Evolutionary conservation across 352 stramenopile genomes (phyloP), one percentile per base, ranked within the genome.

Genomic region (Phytophthora melonis): DNA sequence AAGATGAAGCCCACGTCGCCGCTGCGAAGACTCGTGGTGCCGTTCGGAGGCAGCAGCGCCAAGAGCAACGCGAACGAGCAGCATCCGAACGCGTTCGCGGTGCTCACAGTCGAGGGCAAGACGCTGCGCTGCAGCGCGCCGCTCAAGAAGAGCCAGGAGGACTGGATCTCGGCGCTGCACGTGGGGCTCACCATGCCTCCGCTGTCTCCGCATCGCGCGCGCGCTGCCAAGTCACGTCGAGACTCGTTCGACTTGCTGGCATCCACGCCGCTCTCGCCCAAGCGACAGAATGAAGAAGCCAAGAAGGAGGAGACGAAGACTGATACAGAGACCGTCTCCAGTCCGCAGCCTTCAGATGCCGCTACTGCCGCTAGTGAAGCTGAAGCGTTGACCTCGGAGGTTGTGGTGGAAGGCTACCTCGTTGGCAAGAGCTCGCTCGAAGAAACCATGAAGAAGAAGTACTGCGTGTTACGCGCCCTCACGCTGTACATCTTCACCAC

Each of bases 131-230:
- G 86, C 54, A 89, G 84, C 25, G 88, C 85, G 8, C 86, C 87
- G 19, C 84, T 86, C 43, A 77, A 80, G 39, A 87, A 93, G 54
- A 90, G 79, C 54, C 84, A 83, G 5, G 77, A 86, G n/a, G 84
- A 84, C 34, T 94, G 88, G 88, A 88, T 88, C 2, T 81, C 83
- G 0, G 88, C 86, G 6, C 74, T 95, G 0, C 86, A 94, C 54
- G 90, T 93, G 5, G 85, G 84, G 1, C 70, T 91, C 3, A 92
- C 88, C 1, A 95, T 95, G 88, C 87, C 84, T 18, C 84, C 88
- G 23, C 58, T 95, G 58, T 92, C 87, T 25, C 88, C 88, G 32
- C 85, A 95, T 69, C 87, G 87, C 25, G 88, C 88, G 0, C 72
- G 80, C 34, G 83, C 86, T 10, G 88, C 88, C 0, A 93, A 89